phyloP scores from a whole-genome alignment of 2,329 filamentous ascomycete genomes.

The Aspergillus hortae region DNA sequence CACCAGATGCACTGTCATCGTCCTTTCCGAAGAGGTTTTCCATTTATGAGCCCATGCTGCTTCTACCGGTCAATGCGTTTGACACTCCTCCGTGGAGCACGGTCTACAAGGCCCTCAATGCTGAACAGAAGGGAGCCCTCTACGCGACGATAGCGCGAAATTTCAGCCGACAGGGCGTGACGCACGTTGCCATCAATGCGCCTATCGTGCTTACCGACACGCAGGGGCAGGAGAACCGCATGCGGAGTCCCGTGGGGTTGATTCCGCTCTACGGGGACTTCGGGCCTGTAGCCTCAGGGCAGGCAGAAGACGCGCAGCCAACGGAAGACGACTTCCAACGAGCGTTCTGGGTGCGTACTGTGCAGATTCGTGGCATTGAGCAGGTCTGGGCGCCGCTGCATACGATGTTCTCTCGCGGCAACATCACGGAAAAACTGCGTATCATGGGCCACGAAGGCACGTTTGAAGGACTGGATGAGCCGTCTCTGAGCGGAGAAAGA shows the following conservation, averaged over 20 bases:
- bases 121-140: constrained; percentile 31
- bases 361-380: constrained; percentile 70
- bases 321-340: constrained; percentile 54
- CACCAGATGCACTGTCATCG: constrained; percentile 12
- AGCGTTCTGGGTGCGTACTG: constrained; percentile 75
- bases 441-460: constrained; percentile 51
- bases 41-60: constrained; percentile 55
- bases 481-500: constrained; percentile 19
- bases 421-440: constrained; percentile 82
- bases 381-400: constrained; percentile 86
- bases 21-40: constrained; percentile 48
- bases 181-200: constrained; percentile 58
- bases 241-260: constrained; percentile 70
- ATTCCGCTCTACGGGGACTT: constrained; percentile 72
- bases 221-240: constrained; percentile 58
- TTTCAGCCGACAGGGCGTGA: constrained; percentile 40
- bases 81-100: constrained; percentile 25
- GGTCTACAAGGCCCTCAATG: constrained; percentile 25
- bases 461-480: constrained; percentile 32
- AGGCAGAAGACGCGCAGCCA: constrained; percentile 26
- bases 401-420: constrained; percentile 93
- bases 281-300: constrained; percentile 46
- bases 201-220: constrained; percentile 46
- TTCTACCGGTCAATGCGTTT: constrained; percentile 52
- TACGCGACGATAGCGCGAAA: constrained; percentile 40